A percentile compares a stretch with the other conserved stretches of the same genome.
These are phyloP conservation scores for Magnolia changhungtana DNA, from an alignment of 164 flowering plant species.

Conservation along the genomic window DNA sequence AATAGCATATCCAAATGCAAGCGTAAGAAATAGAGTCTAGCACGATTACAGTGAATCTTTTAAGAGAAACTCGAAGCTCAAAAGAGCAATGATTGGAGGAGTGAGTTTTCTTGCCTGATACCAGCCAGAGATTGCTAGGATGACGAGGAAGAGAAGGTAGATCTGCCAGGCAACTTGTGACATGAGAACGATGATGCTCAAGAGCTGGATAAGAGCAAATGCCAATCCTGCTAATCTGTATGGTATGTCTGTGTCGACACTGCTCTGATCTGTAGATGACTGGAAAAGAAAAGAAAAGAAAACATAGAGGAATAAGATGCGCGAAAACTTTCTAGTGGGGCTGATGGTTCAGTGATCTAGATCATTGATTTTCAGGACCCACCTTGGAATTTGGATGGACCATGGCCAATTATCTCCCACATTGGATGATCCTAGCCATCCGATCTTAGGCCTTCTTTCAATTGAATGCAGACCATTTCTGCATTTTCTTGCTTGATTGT, in stretches of 20 bases:
- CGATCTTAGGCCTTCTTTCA: too few relatives aligned
- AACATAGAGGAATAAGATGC: neutral
- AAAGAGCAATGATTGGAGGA: neutral
- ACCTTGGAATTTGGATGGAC: neutral
- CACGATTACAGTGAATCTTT: too few relatives aligned
- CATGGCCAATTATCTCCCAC: neutral
- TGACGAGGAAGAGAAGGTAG: slow-evolving; percentile 46
- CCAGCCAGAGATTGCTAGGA: slow-evolving; percentile 67
- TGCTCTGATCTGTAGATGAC: slow-evolving; percentile 84
- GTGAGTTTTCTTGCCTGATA: slow-evolving; percentile 54
- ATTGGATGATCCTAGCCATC: neutral
- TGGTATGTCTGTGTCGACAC: slow-evolving; percentile 77
- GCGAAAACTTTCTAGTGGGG: neutral
- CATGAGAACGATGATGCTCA: slow-evolving; percentile 68
- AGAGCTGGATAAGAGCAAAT: slow-evolving; percentile 71
- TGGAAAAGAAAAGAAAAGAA: slow-evolving; percentile 20
- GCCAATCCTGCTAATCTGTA: slow-evolving; percentile 79
- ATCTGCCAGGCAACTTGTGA: slow-evolving; percentile 72
- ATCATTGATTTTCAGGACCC: neutral
- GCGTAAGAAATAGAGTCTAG: too few relatives aligned
- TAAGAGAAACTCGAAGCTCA: too few relatives aligned
- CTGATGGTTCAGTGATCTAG: neutral
- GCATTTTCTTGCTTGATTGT: neutral
- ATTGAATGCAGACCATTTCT: too few relatives aligned
- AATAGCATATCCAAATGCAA: too few relatives aligned